phyloP scores from a whole-genome alignment of 495 filamentous ascomycete genomes.

The Ramalina intermedia region DNA sequence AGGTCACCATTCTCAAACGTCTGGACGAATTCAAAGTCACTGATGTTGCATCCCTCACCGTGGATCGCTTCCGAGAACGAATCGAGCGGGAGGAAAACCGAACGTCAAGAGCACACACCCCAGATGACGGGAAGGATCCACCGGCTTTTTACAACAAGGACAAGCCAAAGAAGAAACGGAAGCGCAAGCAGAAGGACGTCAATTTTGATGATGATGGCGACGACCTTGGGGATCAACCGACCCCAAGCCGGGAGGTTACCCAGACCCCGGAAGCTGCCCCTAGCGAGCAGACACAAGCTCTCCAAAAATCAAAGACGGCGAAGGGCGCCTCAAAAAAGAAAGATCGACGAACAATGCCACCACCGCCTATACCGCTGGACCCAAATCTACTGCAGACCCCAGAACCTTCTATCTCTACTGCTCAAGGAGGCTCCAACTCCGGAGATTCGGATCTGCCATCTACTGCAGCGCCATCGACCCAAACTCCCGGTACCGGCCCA shows the following conservation, averaged over 20 bases:
- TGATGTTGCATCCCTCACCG: constrained; percentile 60
- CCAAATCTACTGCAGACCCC: constrained; percentile 7
- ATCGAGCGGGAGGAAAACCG: too few relatives aligned
- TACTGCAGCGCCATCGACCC: not conserved
- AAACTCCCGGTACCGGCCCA: not conserved
- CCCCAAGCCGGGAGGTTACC: not conserved
- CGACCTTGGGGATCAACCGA: not conserved
- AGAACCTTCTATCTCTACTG: not conserved
- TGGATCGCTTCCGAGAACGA: constrained; percentile 62
- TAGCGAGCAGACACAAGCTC: not conserved
- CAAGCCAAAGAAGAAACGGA: constrained; percentile 26
- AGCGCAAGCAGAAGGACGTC: constrained; percentile 23
- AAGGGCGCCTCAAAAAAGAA: not conserved
- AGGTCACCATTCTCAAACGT: constrained; percentile 75
- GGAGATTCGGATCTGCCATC: not conserved
- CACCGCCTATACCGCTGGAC: constrained; percentile 19
- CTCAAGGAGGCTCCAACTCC: not conserved
- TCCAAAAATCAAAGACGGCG: too few relatives aligned
- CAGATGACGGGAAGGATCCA: constrained; percentile 43
- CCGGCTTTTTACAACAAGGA: constrained; percentile 55
- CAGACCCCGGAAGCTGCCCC: not conserved
- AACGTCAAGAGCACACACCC: too few relatives aligned
- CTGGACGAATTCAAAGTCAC: constrained; percentile 81
- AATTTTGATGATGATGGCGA: constrained; percentile 19
- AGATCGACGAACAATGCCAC: constrained; percentile 12